Evolutionary conservation across 495 filamentous ascomycete genomes (phyloP).

Genomic region (Talaromyces proteolyticus): DNA sequence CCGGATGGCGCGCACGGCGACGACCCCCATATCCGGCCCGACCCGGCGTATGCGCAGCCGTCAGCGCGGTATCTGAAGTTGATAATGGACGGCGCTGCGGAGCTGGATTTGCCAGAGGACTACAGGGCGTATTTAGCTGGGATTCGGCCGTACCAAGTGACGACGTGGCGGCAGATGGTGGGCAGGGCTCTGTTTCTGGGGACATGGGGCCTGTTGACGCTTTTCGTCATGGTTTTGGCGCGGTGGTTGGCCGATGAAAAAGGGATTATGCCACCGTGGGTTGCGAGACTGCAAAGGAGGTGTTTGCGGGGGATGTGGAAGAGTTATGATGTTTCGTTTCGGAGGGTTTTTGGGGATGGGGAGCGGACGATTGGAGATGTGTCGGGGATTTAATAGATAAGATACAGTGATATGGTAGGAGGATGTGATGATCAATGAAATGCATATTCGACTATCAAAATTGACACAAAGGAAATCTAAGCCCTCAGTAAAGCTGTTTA

Average conservation of each 20-base stretch:
- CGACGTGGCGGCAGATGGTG: conserved; percentile 56
- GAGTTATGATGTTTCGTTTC: conserved; percentile 67
- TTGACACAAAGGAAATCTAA: conserved; percentile 40
- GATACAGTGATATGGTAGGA: neutral
- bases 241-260: conserved; percentile 51
- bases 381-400: neutral
- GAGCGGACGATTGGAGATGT: conserved; percentile 58
- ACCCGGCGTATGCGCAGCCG: conserved; percentile 69
- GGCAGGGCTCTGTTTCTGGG: conserved; percentile 56
- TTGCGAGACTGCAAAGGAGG: conserved; percentile 36
- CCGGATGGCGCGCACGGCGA: neutral
- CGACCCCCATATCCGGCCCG: conserved; percentile 39
- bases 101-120: conserved; percentile 68
- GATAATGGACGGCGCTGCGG: conserved; percentile 66
- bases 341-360: conserved; percentile 73
- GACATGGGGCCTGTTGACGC: conserved; percentile 55
- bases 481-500: conserved; percentile 22
- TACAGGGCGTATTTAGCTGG: conserved; percentile 64
- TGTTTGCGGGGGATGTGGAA: conserved; percentile 59
- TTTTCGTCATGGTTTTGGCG: conserved; percentile 39
- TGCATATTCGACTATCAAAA: neutral
- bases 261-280: conserved; percentile 64
- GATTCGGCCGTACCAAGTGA: conserved; percentile 64
- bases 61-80: conserved; percentile 77
- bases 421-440: neutral